A percentile compares a stretch with the other conserved stretches of the same genome.
phyloP scores from a whole-genome alignment of 352 stramenopile species.

The Bremia lactucae region DNA sequence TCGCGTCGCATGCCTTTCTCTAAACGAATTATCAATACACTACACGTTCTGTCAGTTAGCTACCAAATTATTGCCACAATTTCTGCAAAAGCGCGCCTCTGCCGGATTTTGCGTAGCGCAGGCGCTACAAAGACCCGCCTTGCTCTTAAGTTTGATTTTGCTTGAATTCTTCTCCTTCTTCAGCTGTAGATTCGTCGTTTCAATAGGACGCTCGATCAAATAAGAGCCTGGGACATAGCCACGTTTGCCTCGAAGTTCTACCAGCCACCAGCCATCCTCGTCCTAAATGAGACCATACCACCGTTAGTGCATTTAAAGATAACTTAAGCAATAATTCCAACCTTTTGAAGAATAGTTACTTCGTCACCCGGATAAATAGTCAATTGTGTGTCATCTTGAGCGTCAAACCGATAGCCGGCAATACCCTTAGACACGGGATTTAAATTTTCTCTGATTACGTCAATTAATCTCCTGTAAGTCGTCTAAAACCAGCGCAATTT shows the following conservation, averaged over 20 bases:
- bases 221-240: conserved; percentile 78
- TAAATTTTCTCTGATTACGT: conserved; percentile 50
- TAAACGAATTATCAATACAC: conserved; percentile 20
- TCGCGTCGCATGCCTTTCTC: conserved; percentile 12
- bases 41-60: conserved; percentile 21
- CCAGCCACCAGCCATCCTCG: conserved; percentile 79
- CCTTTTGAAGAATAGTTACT: conserved; percentile 71
- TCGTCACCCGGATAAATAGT: conserved; percentile 74
- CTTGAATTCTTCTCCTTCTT: conserved; percentile 24
- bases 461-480: conserved; percentile 1
- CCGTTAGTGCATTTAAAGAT: conserved; percentile 1
- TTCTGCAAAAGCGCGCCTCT: conserved; percentile 69
- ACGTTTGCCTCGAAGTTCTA: conserved; percentile 51
- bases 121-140: conserved; percentile 50
- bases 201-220: conserved; percentile 57
- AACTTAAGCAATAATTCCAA: conserved; percentile 1
- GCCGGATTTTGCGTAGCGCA: conserved; percentile 67
- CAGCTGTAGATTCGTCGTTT: conserved; percentile 25
- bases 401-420: conserved; percentile 66
- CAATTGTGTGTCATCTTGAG: conserved; percentile 74
- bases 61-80: conserved; percentile 65
- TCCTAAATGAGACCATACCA: conserved; percentile 23
- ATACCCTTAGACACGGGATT: conserved; percentile 38
- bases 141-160: conserved; percentile 22
- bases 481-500: not conserved